Percentiles rank a stretch among this genome's conserved stretches.
These are phyloP conservation scores for Davidsoniella neocaledoniae DNA, from an alignment of 2,329 filamentous ascomycete species.

Conservation along the genomic window DNA sequence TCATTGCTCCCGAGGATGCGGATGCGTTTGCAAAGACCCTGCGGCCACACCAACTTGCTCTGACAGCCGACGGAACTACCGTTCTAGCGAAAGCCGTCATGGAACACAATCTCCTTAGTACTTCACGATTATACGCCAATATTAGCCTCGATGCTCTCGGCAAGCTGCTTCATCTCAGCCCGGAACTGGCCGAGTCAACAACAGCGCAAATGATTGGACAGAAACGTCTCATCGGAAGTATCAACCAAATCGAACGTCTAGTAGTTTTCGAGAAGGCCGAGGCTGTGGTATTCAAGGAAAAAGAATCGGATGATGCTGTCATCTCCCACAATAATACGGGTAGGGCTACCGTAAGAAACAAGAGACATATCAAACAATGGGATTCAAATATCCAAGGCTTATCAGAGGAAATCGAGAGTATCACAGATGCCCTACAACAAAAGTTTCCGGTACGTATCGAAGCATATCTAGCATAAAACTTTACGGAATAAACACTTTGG, in stretches of 20 bases:
- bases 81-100: conserved; percentile 86
- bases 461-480: background rate
- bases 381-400: conserved; percentile 74
- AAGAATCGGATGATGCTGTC: conserved; percentile 1
- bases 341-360: conserved; percentile 45
- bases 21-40: conserved; percentile 68
- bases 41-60: conserved; percentile 75
- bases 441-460: conserved; percentile 48
- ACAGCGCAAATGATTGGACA: conserved; percentile 95
- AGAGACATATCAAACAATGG: conserved; percentile 66
- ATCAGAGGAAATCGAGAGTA: conserved; percentile 76
- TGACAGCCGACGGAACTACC: conserved; percentile 77
- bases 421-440: conserved; percentile 64
- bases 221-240: conserved; percentile 68
- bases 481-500: too few species aligned
- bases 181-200: conserved; percentile 73
- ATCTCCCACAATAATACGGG: conserved; percentile 51
- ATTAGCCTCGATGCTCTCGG: conserved; percentile 63
- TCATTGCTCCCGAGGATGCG: conserved; percentile 69
- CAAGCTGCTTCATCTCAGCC: conserved; percentile 57
- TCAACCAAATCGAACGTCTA: conserved; percentile 80
- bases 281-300: conserved; percentile 20
- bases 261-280: conserved; percentile 74
- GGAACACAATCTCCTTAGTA: conserved; percentile 86
- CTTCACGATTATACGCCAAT: conserved; percentile 63